Evolutionary conservation across 108 stramenopile species (phyloP), one percentile per base, ranked within the genome.

Genomic region (Craspedostauros australis): DNA sequence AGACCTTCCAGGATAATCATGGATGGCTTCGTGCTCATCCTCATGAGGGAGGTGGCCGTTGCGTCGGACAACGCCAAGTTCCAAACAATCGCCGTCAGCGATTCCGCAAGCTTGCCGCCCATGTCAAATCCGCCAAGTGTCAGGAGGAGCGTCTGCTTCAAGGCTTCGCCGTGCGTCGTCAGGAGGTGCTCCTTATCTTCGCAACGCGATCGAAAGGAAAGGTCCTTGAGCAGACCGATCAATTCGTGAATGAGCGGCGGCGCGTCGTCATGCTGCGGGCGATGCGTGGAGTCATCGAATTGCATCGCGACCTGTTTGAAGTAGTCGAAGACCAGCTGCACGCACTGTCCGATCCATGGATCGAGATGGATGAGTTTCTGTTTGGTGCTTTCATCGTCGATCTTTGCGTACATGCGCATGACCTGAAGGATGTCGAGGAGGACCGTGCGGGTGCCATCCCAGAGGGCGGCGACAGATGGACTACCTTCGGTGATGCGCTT

Each of bases 81-180:
- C 71, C 71, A 72, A 37, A 65, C 54, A 6, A 84, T 63, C 21
- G 73, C 70, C 5, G 79, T 77, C 16, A 67, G 39, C 37, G 39
- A 61, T 44, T 71, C 76, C 19, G 29, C 23, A 9, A 61, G 26
- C 27, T 50, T 42, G 14, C 32, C 14, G 16, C 43, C 28, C 5
- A 39, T 21, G 1, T 8, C 16, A 8, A 27, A 9, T 29, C 34
- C 34, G 34, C 12, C 34, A 36, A 36, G 34, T 12, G 11, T 12
- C n/a, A n/a, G n/a, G n/a, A n/a, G n/a, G n/a, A n/a, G n/a, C n/a
- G n/a, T n/a, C n/a, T n/a, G n/a, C n/a, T n/a, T n/a, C 27, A 68
- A 45, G 25, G 39, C 22, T 3, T 46, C 55, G n/a, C 44, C 57
- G 5, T 57, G 18, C 23, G 62, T 33, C 4, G 4, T 26, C 12